Evolutionary conservation across 2,329 filamentous ascomycete species (phyloP).

Genomic region (Aspergillus amoenus): DNA sequence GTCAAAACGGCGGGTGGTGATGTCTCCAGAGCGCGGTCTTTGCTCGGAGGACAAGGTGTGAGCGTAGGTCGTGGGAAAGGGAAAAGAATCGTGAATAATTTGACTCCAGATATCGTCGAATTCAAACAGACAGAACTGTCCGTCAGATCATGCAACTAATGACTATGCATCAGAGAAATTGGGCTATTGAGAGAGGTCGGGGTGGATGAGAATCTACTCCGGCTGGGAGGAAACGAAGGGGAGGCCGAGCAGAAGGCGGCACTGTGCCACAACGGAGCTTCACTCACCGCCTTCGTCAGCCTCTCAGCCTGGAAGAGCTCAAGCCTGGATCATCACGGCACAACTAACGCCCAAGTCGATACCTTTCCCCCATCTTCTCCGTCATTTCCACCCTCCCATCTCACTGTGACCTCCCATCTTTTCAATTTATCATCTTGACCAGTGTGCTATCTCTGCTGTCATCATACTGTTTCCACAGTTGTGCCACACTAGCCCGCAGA

Average conservation of each 20-base stretch:
- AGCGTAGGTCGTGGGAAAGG: not conserved
- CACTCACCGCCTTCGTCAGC: constrained; percentile 36
- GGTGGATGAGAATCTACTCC: constrained; percentile 15
- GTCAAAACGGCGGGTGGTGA: not conserved
- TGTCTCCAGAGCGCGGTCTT: constrained; percentile 15
- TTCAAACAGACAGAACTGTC: not conserved
- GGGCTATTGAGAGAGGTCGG: constrained; percentile 9
- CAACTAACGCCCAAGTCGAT: constrained; percentile 11
- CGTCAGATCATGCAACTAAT: not conserved
- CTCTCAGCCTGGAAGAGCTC: constrained; percentile 20
- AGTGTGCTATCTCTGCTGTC: not conserved
- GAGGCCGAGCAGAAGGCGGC: constrained; percentile 24
- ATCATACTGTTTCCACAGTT: not conserved
- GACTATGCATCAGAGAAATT: constrained; percentile 7
- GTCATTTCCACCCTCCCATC: not conserved
- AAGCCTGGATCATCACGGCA: constrained; percentile 9
- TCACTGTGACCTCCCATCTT: not conserved
- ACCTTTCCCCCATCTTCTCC: constrained; percentile 6
- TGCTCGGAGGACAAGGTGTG: constrained; percentile 12
- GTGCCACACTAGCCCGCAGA: not conserved
- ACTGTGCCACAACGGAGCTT: constrained; percentile 14
- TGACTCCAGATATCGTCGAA: not conserved
- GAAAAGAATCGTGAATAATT: not conserved
- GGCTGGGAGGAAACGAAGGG: constrained; percentile 22
- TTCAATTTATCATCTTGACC: not conserved